Evolutionary conservation across 73 alveolate species (phyloP).

Genomic region (Tetrahymena elliotti): DNA sequence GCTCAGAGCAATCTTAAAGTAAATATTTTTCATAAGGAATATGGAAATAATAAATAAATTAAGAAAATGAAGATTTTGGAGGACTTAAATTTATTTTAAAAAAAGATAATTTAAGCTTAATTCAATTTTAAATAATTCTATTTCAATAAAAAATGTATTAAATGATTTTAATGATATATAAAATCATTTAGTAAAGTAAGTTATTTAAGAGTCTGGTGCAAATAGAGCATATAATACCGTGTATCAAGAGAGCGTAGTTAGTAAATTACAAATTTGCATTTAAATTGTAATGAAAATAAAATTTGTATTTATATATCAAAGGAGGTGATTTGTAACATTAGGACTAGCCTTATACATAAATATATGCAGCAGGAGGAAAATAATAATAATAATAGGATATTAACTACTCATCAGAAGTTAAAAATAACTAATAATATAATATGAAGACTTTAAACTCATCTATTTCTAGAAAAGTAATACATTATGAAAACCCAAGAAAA

Average conservation of each 20-base stretch:
- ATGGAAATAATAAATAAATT: too few species aligned
- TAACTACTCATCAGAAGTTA: not conserved
- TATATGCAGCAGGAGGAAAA: not conserved
- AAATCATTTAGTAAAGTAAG: not conserved
- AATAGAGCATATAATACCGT: not conserved
- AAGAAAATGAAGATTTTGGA: too few species aligned
- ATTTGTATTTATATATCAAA: not conserved
- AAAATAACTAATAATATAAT: not conserved
- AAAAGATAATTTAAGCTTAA: too few species aligned
- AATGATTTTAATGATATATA: too few species aligned
- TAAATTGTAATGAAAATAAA: too few species aligned
- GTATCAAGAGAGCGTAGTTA: not conserved
- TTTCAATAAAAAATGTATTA: too few species aligned
- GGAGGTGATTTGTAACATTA: not conserved
- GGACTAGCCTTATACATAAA: not conserved
- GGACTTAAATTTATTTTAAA: too few species aligned
- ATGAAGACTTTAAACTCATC: not conserved
- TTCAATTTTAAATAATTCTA: too few species aligned
- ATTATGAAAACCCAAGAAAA: not conserved
- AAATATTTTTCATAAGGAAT: too few species aligned
- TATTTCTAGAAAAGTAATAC: not conserved
- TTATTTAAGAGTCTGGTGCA: not conserved
- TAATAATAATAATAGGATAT: not conserved
- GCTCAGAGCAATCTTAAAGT: not conserved
- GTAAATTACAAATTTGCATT: not conserved